phyloP scores from a whole-genome alignment of 805 yeast species.

The Lipomyces chichibuensis region DNA sequence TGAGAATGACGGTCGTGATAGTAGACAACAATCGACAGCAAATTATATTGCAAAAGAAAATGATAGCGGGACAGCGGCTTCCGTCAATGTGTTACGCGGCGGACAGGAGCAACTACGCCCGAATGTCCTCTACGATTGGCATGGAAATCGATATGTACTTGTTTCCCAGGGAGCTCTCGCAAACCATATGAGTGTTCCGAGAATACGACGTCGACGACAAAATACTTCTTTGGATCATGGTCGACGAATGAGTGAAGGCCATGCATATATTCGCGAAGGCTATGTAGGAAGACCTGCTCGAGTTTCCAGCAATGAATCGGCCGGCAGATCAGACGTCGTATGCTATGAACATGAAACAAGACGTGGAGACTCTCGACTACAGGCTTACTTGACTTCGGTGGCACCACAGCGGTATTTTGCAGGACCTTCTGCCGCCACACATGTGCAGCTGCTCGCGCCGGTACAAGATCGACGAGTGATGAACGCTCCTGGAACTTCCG shows the following conservation, averaged over 20 bases:
- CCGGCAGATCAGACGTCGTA: background rate
- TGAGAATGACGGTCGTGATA: background rate
- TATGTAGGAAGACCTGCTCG: background rate
- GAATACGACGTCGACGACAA: constrained; percentile 1
- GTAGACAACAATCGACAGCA: constrained; percentile 3
- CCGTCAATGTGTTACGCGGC: background rate
- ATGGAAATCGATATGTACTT: constrained; percentile 13
- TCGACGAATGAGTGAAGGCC: background rate
- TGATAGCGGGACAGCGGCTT: background rate
- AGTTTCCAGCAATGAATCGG: background rate
- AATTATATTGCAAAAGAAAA: background rate
- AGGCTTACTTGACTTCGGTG: background rate
- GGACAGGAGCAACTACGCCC: background rate
- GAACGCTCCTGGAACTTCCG: background rate
- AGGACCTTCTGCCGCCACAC: background rate
- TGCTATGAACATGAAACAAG: background rate
- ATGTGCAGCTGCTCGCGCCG: background rate
- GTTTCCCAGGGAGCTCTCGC: background rate
- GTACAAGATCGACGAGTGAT: background rate
- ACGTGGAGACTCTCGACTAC: background rate
- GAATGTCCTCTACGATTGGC: constrained; percentile 15
- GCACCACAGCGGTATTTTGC: background rate
- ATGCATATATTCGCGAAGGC: background rate
- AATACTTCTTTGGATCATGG: background rate
- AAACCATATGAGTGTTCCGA: background rate